phyloP scores from a whole-genome alignment of 768 basidiomycete genomes.

The Naganishia onofrii region DNA sequence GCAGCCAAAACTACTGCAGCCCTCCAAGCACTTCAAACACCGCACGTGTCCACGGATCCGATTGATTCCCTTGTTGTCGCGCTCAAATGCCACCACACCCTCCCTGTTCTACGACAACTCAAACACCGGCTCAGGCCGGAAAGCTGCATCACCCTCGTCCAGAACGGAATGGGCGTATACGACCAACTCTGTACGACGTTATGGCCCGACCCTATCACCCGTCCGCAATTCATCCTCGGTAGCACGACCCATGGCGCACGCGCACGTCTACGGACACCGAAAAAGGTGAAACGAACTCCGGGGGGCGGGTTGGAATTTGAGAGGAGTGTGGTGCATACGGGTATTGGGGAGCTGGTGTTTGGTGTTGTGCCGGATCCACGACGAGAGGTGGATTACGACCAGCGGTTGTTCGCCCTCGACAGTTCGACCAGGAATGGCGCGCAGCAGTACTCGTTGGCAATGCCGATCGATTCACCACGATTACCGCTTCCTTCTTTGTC shows the following conservation, averaged over 20 bases:
- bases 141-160: constrained; percentile 85
- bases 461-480: neutral
- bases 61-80: constrained; percentile 81
- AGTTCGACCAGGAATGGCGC: neutral
- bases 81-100: constrained; percentile 70
- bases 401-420: constrained; percentile 36
- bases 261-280: constrained; percentile 51
- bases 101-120: constrained; percentile 62
- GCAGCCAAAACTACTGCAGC: neutral
- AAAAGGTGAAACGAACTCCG: constrained; percentile 42
- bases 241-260: constrained; percentile 76
- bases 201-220: constrained; percentile 67
- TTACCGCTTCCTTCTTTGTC: constrained; percentile 36
- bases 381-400: constrained; percentile 38
- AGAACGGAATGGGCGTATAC: constrained; percentile 91
- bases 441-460: neutral
- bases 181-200: constrained; percentile 67
- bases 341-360: constrained; percentile 69
- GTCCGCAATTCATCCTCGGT: constrained; percentile 82
- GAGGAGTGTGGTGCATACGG: constrained; percentile 64
- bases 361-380: constrained; percentile 70
- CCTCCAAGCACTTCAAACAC: neutral
- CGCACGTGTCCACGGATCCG: constrained; percentile 25
- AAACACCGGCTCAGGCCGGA: constrained; percentile 62
- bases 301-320: neutral